These are phyloP conservation scores for Aureobasidium melanogenum DNA, from an alignment of 2,329 filamentous ascomycete species.

Conservation along the genomic window DNA sequence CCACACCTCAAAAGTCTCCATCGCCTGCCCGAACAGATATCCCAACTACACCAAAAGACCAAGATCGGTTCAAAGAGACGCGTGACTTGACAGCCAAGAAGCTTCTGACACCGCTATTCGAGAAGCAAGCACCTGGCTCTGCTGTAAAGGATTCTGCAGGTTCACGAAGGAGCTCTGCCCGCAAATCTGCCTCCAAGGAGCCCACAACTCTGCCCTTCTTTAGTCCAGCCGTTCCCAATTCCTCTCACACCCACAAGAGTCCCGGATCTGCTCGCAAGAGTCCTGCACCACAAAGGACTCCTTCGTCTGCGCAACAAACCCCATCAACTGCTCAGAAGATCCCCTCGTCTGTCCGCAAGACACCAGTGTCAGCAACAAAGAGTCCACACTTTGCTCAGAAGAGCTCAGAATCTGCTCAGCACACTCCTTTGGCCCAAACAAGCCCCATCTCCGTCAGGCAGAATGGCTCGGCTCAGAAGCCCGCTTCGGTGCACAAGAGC, in stretches of 20 bases:
- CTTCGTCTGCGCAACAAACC: not conserved
- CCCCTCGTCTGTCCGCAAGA: not conserved
- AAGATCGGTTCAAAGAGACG: constrained; percentile 48
- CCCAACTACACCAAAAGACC: constrained; percentile 48
- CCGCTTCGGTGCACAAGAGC: not conserved
- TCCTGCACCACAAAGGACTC: not conserved
- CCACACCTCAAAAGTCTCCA: constrained; percentile 27
- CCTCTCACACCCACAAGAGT: not conserved
- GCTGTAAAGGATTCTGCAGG: constrained; percentile 18
- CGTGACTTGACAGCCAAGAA: constrained; percentile 31
- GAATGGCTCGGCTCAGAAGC: not conserved
- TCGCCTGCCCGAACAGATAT: constrained; percentile 41
- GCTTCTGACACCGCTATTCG: constrained; percentile 26
- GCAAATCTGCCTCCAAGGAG: not conserved
- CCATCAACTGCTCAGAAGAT: not conserved
- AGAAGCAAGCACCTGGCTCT: constrained; percentile 22
- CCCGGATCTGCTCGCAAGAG: constrained; percentile 3
- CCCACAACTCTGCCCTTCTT: not conserved
- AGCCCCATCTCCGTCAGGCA: constrained; percentile 1
- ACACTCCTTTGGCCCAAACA: not conserved
- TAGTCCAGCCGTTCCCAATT: not conserved
- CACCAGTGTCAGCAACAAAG: not conserved
- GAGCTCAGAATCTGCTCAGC: not conserved
- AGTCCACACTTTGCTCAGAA: not conserved
- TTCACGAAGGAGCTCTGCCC: constrained; percentile 3